A percentile compares a stretch with the other conserved stretches of the same genome.
Evolutionary conservation across 805 yeast genomes (phyloP).

Genomic region (Suhomyces vadensis): DNA sequence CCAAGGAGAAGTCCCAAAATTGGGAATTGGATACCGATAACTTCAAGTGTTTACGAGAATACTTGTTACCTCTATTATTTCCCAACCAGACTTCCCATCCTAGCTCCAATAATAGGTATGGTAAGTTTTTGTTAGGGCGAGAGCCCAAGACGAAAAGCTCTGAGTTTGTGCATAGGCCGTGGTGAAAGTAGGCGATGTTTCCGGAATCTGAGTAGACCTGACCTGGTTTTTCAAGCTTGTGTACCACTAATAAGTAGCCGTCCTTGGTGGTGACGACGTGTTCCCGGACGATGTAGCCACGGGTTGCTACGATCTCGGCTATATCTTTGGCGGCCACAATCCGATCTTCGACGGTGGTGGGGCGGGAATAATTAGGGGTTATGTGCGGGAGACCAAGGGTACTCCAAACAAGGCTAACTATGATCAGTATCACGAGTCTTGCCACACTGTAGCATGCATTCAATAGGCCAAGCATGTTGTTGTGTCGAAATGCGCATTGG

Average conservation of each 20-base stretch:
- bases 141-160: slow-evolving; percentile 29
- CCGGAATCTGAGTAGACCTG: slow-evolving; percentile 2
- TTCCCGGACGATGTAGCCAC: slow-evolving; percentile 28
- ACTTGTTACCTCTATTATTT: slow-evolving; percentile 23
- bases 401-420: neutral
- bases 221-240: slow-evolving; percentile 22
- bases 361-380: neutral
- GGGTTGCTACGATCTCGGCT: slow-evolving; percentile 22
- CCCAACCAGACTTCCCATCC: slow-evolving; percentile 21
- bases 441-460: neutral
- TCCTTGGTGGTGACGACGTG: slow-evolving; percentile 33
- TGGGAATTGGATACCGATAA: slow-evolving; percentile 22
- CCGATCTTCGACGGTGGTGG: slow-evolving; percentile 2
- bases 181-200: slow-evolving; percentile 32
- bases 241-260: slow-evolving; percentile 29
- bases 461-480: no score
- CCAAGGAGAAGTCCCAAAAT: slow-evolving; percentile 35
- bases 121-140: slow-evolving; percentile 21
- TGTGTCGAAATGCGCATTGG: no score
- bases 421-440: neutral
- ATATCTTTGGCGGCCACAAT: slow-evolving; percentile 21
- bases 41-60: slow-evolving; percentile 32
- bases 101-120: slow-evolving; percentile 13
- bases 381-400: neutral
- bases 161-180: slow-evolving; percentile 32